Evolutionary conservation across 257 asterid genomes (phyloP).

Genomic region (Coffea eugenioides): DNA sequence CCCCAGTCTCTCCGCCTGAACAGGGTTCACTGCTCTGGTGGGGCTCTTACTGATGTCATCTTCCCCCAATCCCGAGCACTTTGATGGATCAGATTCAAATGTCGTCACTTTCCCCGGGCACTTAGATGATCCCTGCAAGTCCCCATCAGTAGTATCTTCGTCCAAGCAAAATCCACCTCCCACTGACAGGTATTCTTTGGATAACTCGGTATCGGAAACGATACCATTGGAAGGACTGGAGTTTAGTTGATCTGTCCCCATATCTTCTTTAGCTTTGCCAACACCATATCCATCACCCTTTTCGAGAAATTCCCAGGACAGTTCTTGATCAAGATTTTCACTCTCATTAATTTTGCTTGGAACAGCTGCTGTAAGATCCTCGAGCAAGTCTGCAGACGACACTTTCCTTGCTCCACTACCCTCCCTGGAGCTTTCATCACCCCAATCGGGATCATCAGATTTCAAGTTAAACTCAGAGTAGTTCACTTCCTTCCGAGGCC

Average conservation of each 20-base stretch:
- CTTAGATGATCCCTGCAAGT: constrained; percentile 22
- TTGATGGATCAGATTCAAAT: constrained; percentile 13
- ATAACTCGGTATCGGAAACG: constrained; percentile 22
- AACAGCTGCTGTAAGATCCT: constrained; percentile 13
- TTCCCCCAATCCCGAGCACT: constrained; percentile 16
- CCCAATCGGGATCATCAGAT: constrained; percentile 28
- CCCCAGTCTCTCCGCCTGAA: constrained; percentile 1
- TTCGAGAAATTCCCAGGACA: constrained; percentile 9
- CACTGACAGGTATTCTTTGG: constrained; percentile 50
- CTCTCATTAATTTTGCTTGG: constrained; percentile 15
- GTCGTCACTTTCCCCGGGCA: constrained; percentile 17
- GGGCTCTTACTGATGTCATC: constrained; percentile 24
- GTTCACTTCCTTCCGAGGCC: constrained; percentile 55
- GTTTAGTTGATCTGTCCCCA: constrained; percentile 6
- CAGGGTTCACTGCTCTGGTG: not conserved
- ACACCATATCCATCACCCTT: constrained; percentile 11
- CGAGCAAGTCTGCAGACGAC: constrained; percentile 22
- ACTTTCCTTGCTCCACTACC: constrained; percentile 25
- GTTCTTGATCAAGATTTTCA: constrained; percentile 15
- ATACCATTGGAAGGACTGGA: constrained; percentile 25
- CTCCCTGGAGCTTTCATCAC: constrained; percentile 23
- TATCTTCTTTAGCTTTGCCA: constrained; percentile 29
- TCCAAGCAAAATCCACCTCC: constrained; percentile 89
- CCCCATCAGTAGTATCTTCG: constrained; percentile 35
- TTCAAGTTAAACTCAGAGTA: constrained; percentile 42